Conservation (phyloP, 73 alveolate species). For the Paramecium bursaria region DNA sequence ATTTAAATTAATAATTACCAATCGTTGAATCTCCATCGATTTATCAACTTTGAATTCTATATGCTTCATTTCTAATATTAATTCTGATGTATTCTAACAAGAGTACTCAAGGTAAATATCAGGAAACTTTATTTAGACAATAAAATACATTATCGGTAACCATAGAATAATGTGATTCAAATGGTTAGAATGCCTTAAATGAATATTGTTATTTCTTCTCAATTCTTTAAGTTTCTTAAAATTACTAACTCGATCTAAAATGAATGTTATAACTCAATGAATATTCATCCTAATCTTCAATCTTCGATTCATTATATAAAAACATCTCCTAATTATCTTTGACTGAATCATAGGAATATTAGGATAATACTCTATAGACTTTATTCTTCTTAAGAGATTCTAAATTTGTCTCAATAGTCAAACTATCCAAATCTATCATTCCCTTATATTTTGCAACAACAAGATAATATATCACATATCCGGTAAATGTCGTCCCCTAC, state of each 20-base stretch:
- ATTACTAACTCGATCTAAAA: not conserved
- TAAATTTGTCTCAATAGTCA: constrained; percentile 29
- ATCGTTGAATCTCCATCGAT: constrained; percentile 10
- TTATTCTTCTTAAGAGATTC: constrained; percentile 48
- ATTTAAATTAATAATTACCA: not conserved
- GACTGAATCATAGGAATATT: not conserved
- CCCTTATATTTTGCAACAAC: constrained; percentile 24
- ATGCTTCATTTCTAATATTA: not conserved
- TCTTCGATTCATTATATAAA: constrained; percentile 21
- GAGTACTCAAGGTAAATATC: constrained; percentile 13
- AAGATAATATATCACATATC: constrained; percentile 25
- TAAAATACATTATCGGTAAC: constrained; percentile 13
- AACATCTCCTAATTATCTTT: constrained; percentile 31
- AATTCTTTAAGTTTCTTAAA: too few relatives aligned
- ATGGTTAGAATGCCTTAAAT: constrained; percentile 51
- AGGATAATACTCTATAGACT: constrained; percentile 12
- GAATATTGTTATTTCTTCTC: constrained; percentile 28
- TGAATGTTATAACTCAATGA: constrained; percentile 21
- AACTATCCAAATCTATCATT: constrained; percentile 28
- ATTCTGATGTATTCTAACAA: constrained; percentile 8
- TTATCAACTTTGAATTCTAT: constrained; percentile 57
- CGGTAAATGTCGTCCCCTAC: constrained; percentile 35
- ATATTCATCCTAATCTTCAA: constrained; percentile 55
- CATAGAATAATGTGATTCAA: constrained; percentile 61
- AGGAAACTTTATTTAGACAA: constrained; percentile 2